These are phyloP conservation scores for Ramaria sp. DNA, from an alignment of 768 basidiomycete genomes.

Conservation along the genomic window DNA sequence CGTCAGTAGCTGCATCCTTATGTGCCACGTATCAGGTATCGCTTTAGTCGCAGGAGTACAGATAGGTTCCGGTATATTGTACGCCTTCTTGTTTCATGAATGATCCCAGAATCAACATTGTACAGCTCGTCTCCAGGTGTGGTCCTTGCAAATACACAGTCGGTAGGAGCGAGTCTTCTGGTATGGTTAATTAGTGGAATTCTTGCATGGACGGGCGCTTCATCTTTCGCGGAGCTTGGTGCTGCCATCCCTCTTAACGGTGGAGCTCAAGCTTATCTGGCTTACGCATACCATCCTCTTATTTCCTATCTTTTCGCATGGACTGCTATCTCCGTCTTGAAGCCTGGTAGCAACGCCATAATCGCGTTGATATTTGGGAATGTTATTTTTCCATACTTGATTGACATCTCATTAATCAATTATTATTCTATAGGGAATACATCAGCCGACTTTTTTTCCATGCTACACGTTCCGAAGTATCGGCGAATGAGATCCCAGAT, in stretches of 20 bases:
- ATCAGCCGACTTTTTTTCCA: conserved; percentile 83
- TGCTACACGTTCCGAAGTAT: conserved; percentile 54
- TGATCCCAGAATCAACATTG: neutral
- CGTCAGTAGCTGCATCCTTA: conserved; percentile 5
- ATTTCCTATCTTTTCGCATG: conserved; percentile 89
- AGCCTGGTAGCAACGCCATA: conserved; percentile 79
- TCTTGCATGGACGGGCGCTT: conserved; percentile 91
- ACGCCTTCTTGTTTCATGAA: conserved; percentile 17
- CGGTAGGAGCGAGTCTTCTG: conserved; percentile 77
- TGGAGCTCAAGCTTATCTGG: conserved; percentile 73
- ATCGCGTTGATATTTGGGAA: conserved; percentile 75
- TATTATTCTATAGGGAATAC: conserved; percentile 48
- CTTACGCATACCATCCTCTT: conserved; percentile 80
- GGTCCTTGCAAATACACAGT: conserved; percentile 78
- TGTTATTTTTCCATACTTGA: conserved; percentile 5
- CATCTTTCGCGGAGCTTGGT: conserved; percentile 88
- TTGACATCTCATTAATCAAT: neutral
- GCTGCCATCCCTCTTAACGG: conserved; percentile 74
- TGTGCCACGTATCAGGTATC: conserved; percentile 42
- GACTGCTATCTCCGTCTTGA: conserved; percentile 85
- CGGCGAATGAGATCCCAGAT: conserved; percentile 71
- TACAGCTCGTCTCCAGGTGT: conserved; percentile 84
- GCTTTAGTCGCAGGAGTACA: conserved; percentile 78
- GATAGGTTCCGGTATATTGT: conserved; percentile 96
- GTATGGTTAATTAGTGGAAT: conserved; percentile 82